Base-by-base conservation (phyloP, 805 yeast genomes). In the Candida manassasensis region DNA sequence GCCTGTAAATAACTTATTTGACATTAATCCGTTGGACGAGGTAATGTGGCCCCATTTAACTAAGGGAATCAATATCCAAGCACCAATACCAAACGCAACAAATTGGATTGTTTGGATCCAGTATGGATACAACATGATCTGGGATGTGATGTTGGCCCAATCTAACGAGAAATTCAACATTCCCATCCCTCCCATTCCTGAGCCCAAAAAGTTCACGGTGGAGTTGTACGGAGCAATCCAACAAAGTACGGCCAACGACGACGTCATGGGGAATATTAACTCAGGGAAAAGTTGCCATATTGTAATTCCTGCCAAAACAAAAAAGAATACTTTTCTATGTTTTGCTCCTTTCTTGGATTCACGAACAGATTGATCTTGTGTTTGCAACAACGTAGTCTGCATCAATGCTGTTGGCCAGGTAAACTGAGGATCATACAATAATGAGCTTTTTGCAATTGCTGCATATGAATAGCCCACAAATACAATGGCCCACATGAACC, bases 131-230 rank as follows among this genome's bases (percentile, higher is more conserved):
- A 72, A 44, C 75, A 73, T 66, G 28, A 73, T 73, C 5, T 56
- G 48, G 0, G 75, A 69, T 1, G 77, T 69, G 34, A 73, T 69
- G 42, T 73, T 73, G 36, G 75, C 68, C 77, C 78, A 73, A 40
- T 73, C 77, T 21, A 73, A 53, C 1, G 76, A 56, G 16, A 72
- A 50, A 40, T 73, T 73, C 37, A 72, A 47, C 21, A 73, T 49
- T 4, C 77, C 77, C 61, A 71, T 61, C 1, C 77, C 77, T 2
- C 77, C 77, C 33, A 73, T 45, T 0, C 77, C 77, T n/a, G 73
- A 65, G 4, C 77, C 77, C 7, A 71, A 44, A 39, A 73, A 73
- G 37, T 70, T 71, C 9, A 64, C 41, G 0, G 53, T 53, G 7
- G 48, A 42, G 42, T 61, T 72, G 19, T 53, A 35, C 0, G 78